phyloP scores from a whole-genome alignment of 345 rosid species.

The Eucalyptus guilfoylei region DNA sequence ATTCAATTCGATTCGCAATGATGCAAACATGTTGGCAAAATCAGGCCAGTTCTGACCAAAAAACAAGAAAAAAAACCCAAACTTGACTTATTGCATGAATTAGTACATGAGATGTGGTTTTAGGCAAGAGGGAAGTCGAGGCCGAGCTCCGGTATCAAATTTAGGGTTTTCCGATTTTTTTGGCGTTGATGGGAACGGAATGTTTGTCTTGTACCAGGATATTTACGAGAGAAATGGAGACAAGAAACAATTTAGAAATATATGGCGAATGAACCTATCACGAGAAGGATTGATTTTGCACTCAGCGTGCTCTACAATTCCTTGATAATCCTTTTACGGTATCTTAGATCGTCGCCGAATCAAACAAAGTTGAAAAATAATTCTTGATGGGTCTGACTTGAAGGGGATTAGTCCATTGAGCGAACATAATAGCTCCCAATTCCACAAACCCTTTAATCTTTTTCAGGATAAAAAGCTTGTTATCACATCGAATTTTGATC shows the following conservation, averaged over 20 bases:
- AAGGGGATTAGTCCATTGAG: background rate
- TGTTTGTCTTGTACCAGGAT: background rate
- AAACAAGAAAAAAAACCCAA: accelerated
- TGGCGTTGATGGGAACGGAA: background rate
- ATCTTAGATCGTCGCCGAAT: background rate
- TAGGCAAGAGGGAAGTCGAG: background rate
- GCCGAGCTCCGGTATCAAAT: background rate
- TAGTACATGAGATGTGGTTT: background rate
- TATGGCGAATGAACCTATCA: background rate
- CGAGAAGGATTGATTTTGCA: background rate
- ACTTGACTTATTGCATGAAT: background rate
- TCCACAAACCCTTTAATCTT: background rate
- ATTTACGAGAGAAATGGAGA: background rate
- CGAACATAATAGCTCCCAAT: background rate
- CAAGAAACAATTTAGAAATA: too few relatives aligned
- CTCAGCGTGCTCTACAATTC: background rate
- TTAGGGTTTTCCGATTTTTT: background rate
- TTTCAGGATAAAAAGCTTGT: accelerated
- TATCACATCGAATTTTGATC: accelerated
- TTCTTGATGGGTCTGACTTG: accelerated
- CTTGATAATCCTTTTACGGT: background rate
- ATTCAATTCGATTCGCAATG: background rate
- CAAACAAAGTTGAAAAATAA: background rate
- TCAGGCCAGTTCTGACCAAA: background rate
- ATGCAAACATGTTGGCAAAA: background rate